Percentiles rank a stretch among this genome's conserved stretches.
Conservation (phyloP, 257 asterid genomes). For the Forsythia viridissima region DNA sequence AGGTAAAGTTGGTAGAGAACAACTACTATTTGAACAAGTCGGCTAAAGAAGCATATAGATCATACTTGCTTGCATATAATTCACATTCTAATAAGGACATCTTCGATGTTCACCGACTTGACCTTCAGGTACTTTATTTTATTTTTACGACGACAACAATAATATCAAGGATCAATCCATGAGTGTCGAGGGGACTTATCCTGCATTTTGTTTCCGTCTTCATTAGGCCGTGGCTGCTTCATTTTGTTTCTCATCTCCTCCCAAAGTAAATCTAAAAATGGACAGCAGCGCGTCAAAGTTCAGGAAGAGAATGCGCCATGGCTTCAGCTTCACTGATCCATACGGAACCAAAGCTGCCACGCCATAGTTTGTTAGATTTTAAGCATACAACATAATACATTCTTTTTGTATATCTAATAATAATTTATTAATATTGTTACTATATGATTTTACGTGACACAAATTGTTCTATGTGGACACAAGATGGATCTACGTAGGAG, state of each 20-base stretch:
- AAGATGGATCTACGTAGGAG: too few relatives aligned
- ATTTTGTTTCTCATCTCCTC: slow-evolving; percentile 76
- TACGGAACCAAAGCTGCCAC: too few relatives aligned
- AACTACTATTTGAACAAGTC: slow-evolving; percentile 77
- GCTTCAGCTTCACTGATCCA: too few relatives aligned
- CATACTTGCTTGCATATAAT: slow-evolving; percentile 79
- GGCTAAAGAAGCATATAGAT: slow-evolving; percentile 89
- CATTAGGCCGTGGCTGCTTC: slow-evolving; percentile 94
- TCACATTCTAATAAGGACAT: slow-evolving; percentile 93
- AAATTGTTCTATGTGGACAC: too few relatives aligned
- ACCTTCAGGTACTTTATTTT: slow-evolving; percentile 58
- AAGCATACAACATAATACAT: too few relatives aligned
- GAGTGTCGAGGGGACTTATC: too few relatives aligned
- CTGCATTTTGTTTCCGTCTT: neutral
- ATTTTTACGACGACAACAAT: neutral
- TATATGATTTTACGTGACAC: too few relatives aligned
- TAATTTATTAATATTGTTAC: too few relatives aligned
- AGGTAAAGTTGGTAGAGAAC: slow-evolving; percentile 68
- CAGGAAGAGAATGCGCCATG: slow-evolving; percentile 43
- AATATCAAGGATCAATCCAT: too few relatives aligned
- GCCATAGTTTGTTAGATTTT: too few relatives aligned
- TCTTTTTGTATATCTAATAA: too few relatives aligned
- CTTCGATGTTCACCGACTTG: slow-evolving; percentile 81
- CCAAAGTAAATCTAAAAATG: slow-evolving; percentile 65
- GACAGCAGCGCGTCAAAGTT: slow-evolving; percentile 83